Evolutionary conservation across 306 rosid species (phyloP).

Genomic region (Lathyrus sativus): DNA sequence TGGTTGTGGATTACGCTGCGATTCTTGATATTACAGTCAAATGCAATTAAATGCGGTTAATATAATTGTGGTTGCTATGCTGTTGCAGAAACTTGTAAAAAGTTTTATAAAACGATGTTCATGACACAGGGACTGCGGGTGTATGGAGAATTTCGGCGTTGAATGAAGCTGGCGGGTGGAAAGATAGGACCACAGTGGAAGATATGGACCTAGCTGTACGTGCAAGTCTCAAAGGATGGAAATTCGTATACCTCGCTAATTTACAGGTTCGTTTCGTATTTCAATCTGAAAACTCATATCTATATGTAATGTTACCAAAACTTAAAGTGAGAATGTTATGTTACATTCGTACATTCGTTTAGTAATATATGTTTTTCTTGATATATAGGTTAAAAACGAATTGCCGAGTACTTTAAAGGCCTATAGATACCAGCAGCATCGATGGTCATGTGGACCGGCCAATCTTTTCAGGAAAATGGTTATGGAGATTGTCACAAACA

Average conservation of each 20-base stretch:
- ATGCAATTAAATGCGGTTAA: too few species aligned
- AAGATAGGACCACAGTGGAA: constrained; percentile 70
- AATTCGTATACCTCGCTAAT: constrained; percentile 68
- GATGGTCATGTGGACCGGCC: constrained; percentile 98
- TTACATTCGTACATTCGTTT: not conserved
- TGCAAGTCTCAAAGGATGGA: constrained; percentile 95
- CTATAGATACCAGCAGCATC: constrained; percentile 81
- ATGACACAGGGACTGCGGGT: constrained; percentile 77
- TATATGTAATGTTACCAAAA: constrained; percentile 1
- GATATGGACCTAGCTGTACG: constrained; percentile 86
- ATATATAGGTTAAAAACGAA: constrained; percentile 71
- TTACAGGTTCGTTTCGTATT: constrained; percentile 50
- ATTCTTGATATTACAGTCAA: too few species aligned
- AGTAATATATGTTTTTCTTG: not conserved
- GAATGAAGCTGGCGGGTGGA: constrained; percentile 95
- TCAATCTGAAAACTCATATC: not conserved
- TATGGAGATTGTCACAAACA: constrained; percentile 68
- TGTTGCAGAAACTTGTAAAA: not conserved
- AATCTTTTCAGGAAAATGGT: constrained; percentile 83
- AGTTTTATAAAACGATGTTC: not conserved
- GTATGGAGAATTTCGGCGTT: constrained; percentile 88
- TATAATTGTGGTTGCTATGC: not conserved
- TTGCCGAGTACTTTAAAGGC: constrained; percentile 96
- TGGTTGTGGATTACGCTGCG: not conserved
- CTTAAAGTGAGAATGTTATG: not conserved